Base-by-base conservation (phyloP, 805 yeast genomes). In the Kluyveromyces wickerhamii region DNA sequence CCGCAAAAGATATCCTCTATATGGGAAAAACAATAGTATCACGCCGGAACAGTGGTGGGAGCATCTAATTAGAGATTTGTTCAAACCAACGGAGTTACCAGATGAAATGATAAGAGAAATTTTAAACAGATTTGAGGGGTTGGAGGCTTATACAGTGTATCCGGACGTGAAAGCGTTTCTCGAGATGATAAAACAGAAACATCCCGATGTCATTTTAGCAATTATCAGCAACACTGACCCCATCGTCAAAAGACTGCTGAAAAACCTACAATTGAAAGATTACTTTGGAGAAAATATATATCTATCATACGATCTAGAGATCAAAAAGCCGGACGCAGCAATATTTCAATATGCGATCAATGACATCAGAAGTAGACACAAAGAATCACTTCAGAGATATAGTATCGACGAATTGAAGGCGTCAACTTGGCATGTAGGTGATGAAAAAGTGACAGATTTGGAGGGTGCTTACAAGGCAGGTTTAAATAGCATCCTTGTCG, bases 371-470 rank as follows among this genome's bases (percentile, higher is more conserved):
- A 42, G 39, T 2, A 51, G 46, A 8, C 34, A 47, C 26, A 51
- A 52, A 3, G 38, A 47, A 9, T 28, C 51, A 4, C n/a, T 41
- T 1, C 19, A 30, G 3, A 41, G 34, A 16, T n/a, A 27, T 2
- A 36, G 35, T 9, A 29, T 43, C n/a, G 41, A 46, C 11, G 44
- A 48, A 10, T 37, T 57, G 34, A 39, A 49, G 20, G 32, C 37
- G 7, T 41, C 46, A 9, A 52, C 63, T 32, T 79, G 82, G 83
- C 89, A 80, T 50, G 57, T 79, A 31, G 89, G 89, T 1, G 88
- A 80, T 48, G 74, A 71, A 42, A 52, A 64, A 23, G 56, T 55
- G 6, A 72, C 73, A 33, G 89, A 80, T 49, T 60, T 71, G 36
- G 47, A 60, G 10, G 80, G 77, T 3, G 64, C 78, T 0, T 51